Evolutionary conservation across 768 basidiomycete genomes (phyloP), one percentile per base, ranked within the genome.

Genomic region (Tylopilus vinaceipallidus): DNA sequence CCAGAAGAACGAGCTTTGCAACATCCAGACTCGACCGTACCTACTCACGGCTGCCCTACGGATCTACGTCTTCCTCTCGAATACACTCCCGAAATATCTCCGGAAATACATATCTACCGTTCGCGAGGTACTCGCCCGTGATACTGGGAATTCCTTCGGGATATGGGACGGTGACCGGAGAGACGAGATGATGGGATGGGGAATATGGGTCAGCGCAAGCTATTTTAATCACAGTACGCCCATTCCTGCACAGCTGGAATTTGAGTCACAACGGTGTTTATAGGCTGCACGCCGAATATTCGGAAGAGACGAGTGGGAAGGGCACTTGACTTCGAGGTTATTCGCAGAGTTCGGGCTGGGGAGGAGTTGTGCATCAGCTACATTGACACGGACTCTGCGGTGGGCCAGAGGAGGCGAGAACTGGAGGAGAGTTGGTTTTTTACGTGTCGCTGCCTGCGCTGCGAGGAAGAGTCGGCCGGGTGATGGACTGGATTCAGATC

Each of bases 171-270:
- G 76, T 62, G 68, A 72, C 65, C 26, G 64, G 64, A 47, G 67
- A 68, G 51, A 69, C 42, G 82, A 83, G 64, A 81, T 84, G 83
- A 60, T 85, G 17, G 84, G 84, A 20, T 87, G 81, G 77, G 81
- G 76, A 5, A 71, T 84, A 53, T 86, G 81, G 64, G 64, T 76
- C 6, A 75, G 74, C 42, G 82, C 76, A 1, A 83, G 83, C 17
- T 84, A 80, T 65, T 87, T 86, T 60, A 87, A 87, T 55, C 84
- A 87, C 59, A 75, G 85, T 84, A 34, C 39, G 67, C 58, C n/a
- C 17, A 16, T 45, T 47, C 33, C 36, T 14, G 35, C 11, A 29
- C 13, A 19, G 13, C 42, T 11, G 19, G 30, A 10, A 20, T 6
- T 11, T 17, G 24, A n/a, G 26, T 55, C 43, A 57, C 45, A n/a